A percentile compares a stretch with the other conserved stretches of the same genome.
These are phyloP conservation scores for Chenopodium album DNA, from an alignment of 148 eudicot species.

Conservation along the genomic window DNA sequence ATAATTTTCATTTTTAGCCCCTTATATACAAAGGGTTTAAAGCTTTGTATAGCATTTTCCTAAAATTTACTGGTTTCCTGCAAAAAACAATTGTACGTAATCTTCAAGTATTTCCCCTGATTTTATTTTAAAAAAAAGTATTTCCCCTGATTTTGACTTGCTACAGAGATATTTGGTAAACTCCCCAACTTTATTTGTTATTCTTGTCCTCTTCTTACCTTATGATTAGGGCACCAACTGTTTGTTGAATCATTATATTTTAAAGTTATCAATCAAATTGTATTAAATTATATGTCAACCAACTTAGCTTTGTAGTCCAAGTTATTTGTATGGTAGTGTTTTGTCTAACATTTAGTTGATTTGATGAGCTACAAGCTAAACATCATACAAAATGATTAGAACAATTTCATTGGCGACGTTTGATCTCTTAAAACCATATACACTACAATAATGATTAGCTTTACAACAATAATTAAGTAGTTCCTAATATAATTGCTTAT, in stretches of 20 bases:
- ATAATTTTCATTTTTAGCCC: no score
- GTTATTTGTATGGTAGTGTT: background rate
- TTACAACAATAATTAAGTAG: no score
- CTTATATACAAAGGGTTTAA: no score
- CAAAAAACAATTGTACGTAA: conserved; percentile 8
- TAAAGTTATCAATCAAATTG: background rate
- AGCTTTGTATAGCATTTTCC: background rate
- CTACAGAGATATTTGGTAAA: conserved; percentile 18
- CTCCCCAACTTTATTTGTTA: background rate
- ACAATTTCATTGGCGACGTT: no score
- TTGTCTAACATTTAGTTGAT: background rate
- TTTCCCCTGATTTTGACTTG: conserved; percentile 18
- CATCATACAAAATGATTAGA: background rate
- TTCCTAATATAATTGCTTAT: no score
- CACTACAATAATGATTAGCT: no score
- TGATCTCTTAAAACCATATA: no score
- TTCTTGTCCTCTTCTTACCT: background rate
- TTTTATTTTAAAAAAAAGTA: background rate
- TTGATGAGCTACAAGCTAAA: background rate
- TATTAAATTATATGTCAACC: background rate
- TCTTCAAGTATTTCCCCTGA: conserved; percentile 10
- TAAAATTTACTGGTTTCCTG: background rate
- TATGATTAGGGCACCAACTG: background rate
- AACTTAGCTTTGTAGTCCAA: background rate
- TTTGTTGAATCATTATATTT: background rate